Percentiles rank a stretch among this genome's conserved stretches.
These are phyloP conservation scores for Lachnellula willkommii DNA, from an alignment of 2,329 filamentous ascomycete genomes.

Conservation along the genomic window DNA sequence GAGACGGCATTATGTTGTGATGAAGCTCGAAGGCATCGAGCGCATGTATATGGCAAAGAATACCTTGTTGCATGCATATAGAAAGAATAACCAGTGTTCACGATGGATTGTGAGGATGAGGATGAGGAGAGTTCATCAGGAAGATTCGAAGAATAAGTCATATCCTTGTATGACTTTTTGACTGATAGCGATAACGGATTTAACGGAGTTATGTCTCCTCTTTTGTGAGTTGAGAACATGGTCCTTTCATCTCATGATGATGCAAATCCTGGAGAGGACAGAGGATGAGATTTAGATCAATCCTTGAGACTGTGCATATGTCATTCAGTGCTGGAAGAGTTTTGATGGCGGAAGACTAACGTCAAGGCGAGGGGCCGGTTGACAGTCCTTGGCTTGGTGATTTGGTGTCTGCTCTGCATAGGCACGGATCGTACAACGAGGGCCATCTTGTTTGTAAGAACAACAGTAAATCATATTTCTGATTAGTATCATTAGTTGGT, in stretches of 20 bases:
- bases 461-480: too few relatives aligned
- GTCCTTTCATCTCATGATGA: not conserved
- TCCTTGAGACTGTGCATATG: too few relatives aligned
- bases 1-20: slow-evolving; percentile 18
- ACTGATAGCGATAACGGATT: slow-evolving; percentile 13
- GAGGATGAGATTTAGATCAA: not conserved
- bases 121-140: not conserved
- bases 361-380: too few relatives aligned
- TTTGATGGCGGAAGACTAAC: too few relatives aligned
- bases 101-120: not conserved
- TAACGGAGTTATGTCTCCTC: not conserved
- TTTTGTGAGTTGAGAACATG: not conserved
- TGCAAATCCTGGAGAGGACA: not conserved
- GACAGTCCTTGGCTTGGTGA: too few relatives aligned
- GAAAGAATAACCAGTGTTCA: slow-evolving; percentile 5
- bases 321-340: too few relatives aligned
- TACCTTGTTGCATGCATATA: slow-evolving; percentile 28
- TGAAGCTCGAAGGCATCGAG: slow-evolving; percentile 26
- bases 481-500: too few relatives aligned
- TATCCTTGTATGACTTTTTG: slow-evolving; percentile 15
- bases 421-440: too few relatives aligned
- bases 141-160: not conserved
- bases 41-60: slow-evolving; percentile 19
- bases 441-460: too few relatives aligned
- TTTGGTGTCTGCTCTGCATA: too few relatives aligned